These are phyloP conservation scores for Penicillium pulvis DNA, from an alignment of 495 filamentous ascomycete species.

Conservation along the genomic window DNA sequence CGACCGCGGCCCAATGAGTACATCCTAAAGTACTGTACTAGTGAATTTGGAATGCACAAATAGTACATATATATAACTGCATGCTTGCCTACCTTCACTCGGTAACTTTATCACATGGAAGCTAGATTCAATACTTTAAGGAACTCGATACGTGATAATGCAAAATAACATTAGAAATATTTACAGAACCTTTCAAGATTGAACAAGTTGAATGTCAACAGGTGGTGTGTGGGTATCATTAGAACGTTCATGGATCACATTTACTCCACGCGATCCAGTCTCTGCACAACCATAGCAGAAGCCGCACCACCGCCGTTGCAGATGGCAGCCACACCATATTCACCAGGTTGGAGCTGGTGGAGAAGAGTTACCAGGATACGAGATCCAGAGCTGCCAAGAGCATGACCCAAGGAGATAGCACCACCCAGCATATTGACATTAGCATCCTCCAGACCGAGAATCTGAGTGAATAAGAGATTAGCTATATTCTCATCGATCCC, in stretches of 20 bases:
- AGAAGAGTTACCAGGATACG: constrained; percentile 88
- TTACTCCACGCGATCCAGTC: constrained; percentile 65
- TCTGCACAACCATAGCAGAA: constrained; percentile 89
- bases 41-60: too few species aligned
- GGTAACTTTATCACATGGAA: too few species aligned
- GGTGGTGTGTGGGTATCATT: constrained; percentile 25
- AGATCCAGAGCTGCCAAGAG: constrained; percentile 90
- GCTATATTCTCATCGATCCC: constrained; percentile 1
- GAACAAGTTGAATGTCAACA: background rate
- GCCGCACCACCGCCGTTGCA: constrained; percentile 96
- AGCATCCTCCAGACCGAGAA: constrained; percentile 73
- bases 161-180: background rate
- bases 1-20: too few species aligned
- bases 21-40: too few species aligned
- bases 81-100: too few species aligned
- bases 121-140: too few species aligned
- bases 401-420: constrained; percentile 92
- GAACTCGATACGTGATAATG: background rate
- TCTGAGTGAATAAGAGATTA: constrained; percentile 47
- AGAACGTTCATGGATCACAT: constrained; percentile 1
- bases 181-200: background rate
- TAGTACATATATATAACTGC: too few species aligned
- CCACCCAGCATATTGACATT: constrained; percentile 88
- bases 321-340: constrained; percentile 94
- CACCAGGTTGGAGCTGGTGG: constrained; percentile 84